Evolutionary conservation across 805 yeast genomes (phyloP).

Genomic region (Saccharomycopsis guyanensis): DNA sequence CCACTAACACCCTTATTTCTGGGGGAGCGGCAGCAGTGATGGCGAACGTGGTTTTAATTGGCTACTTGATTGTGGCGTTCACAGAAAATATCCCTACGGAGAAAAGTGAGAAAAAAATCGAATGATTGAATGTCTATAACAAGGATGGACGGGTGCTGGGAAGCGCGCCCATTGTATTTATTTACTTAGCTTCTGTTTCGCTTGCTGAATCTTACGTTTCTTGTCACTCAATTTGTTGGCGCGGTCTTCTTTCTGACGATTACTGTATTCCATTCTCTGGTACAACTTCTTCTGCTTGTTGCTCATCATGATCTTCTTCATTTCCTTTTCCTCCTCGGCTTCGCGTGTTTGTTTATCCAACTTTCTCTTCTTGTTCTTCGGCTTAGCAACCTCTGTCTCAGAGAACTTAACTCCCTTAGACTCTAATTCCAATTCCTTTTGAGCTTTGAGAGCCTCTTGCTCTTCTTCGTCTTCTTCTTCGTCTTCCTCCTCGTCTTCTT

Average conservation of each 20-base stretch:
- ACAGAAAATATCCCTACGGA: conserved; percentile 46
- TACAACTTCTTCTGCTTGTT: conserved; percentile 91
- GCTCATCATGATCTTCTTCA: conserved; percentile 95
- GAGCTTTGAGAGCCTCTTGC: conserved; percentile 51
- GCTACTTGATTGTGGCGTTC: conserved; percentile 68
- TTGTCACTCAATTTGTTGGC: conserved; percentile 36
- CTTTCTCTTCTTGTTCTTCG: conserved; percentile 32
- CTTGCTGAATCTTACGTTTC: conserved; percentile 18
- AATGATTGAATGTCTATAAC: too few relatives aligned
- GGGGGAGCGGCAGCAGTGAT: conserved; percentile 77
- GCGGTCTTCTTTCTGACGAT: conserved; percentile 68
- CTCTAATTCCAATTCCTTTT: conserved; percentile 83
- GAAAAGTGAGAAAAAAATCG: conserved; percentile 28
- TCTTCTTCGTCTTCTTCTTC: conserved; percentile 44
- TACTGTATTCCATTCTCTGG: conserved; percentile 90
- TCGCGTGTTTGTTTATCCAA: conserved; percentile 45
- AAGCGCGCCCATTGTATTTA: too few relatives aligned
- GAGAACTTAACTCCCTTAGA: conserved; percentile 79
- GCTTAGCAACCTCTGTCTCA: conserved; percentile 41
- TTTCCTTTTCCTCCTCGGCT: conserved; percentile 72
- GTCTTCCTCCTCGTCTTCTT: conserved; percentile 41
- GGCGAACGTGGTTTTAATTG: conserved; percentile 68
- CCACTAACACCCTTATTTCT: conserved; percentile 51
- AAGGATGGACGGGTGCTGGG: too few relatives aligned
- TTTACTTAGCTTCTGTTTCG: too few relatives aligned